These are phyloP conservation scores for Phaeomoniella chlamydospora DNA, from an alignment of 2,329 filamentous ascomycete species.

Conservation along the genomic window DNA sequence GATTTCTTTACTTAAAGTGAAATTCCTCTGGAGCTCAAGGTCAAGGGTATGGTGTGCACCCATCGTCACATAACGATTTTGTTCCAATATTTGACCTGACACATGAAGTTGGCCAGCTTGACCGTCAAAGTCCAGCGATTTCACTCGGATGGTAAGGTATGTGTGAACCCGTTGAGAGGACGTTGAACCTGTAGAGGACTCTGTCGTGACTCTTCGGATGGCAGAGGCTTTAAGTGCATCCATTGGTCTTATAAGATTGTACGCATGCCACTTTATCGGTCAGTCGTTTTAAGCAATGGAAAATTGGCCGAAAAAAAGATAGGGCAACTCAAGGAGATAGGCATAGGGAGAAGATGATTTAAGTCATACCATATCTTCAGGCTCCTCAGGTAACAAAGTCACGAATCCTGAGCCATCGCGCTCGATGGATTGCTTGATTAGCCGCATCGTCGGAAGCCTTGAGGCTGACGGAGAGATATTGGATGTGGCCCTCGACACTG, in stretches of 20 bases:
- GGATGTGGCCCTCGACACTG: too few relatives aligned
- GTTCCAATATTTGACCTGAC: constrained; percentile 47
- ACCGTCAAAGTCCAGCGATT: constrained; percentile 54
- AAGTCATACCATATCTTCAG: constrained; percentile 54
- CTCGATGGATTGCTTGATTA: constrained; percentile 54
- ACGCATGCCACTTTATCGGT: constrained; percentile 65
- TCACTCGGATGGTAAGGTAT: constrained; percentile 50
- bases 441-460: constrained; percentile 39
- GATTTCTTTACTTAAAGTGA: constrained; percentile 67
- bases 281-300: too few relatives aligned
- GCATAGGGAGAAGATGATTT: constrained; percentile 1
- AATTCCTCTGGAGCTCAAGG: constrained; percentile 74
- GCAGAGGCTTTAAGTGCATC: constrained; percentile 53
- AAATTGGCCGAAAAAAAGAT: too few relatives aligned
- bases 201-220: constrained; percentile 49
- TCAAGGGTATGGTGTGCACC: constrained; percentile 62
- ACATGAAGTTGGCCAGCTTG: constrained; percentile 55
- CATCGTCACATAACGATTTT: constrained; percentile 53
- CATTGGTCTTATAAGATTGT: constrained; percentile 53
- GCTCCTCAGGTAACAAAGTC: constrained; percentile 55
- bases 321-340: constrained; percentile 3
- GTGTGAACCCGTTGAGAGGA: constrained; percentile 50
- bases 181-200: constrained; percentile 46
- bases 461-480: too few relatives aligned
- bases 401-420: constrained; percentile 51